Base-by-base conservation (phyloP, 345 rosid genomes). In the Aquilaria malaccensis region DNA sequence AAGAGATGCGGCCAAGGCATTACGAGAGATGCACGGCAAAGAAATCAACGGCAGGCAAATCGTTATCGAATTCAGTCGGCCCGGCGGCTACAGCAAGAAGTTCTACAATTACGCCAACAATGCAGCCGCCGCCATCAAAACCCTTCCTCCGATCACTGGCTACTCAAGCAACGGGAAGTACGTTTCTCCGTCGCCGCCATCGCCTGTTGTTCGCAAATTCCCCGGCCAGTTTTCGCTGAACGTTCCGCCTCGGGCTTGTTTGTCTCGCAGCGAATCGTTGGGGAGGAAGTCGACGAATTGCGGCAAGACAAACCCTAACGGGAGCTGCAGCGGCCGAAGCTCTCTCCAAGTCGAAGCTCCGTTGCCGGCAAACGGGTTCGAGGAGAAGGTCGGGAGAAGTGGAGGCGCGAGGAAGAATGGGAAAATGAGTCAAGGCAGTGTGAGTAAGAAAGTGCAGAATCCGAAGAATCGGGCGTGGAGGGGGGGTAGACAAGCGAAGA, bases 1-100 rank as follows among this genome's bases (percentile, higher is more conserved):
- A 0, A 83, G 99, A 62, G 90, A 90, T 59, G 96, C 99, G 0
- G 82, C 95, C 2, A 75, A 53, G 70, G 99, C 99, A 53, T 74
- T 86, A 10, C 66, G 51, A 41, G 85, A 79, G 59, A 83, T 86
- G 96, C 70, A 89, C 61, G 99, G 96, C 0, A 78, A 77, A 68
- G 77, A 75, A 56, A 83, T 94, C 64, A 53, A 56, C 9, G 92
- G 96, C 2, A 79, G 71, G 64, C 75, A 66, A 2, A 74, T 94
- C 29, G 72, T 78, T 0, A 76, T 94, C 29, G 90, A 90, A 50
- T 89, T 87, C 56, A 89, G 97, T 54, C 92, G 99, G 5, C 97
- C 99, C 7, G 99, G 97, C 29, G 99, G 99, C 47, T 71, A 68
- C 43, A 65, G 64, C 56, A 79, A 72, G 70, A 87, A 67, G 69